Base-by-base conservation (phyloP, 164 flowering plant genomes). In the Saururus chinensis region DNA sequence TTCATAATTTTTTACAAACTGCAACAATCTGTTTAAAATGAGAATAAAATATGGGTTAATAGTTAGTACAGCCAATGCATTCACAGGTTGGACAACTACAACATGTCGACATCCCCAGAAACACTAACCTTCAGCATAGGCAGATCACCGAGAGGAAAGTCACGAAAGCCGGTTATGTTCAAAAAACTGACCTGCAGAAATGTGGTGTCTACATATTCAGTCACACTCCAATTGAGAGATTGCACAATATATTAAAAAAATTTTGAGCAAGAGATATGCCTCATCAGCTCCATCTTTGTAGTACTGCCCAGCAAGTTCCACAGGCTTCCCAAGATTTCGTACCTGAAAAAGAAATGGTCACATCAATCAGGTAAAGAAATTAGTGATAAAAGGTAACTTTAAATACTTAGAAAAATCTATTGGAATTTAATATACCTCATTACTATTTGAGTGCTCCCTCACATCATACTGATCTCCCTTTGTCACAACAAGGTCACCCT, bases 401-500 rank as follows among this genome's bases (percentile, higher is more conserved):
- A 58, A 17, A 58, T 3, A 14, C 9, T 16, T 17, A 58, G 60
- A 40, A 30, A 17, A 58, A 37, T 53, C 12, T 45, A 17, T 45
- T 45, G 49, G 2, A 30, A 23, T 19, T 16, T 23, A 55, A 55
- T 40, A 23, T 78, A 93, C 99, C 99, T 88, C 96, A 73, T 90
- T 85, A 74, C 85, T 89, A 66, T 81, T 60, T 61, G 97, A 82
- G 48, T 90, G 79, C 74, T 93, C 97, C 71, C 99, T 84, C 56
- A 93, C 99, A 77, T 90, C 95, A 76, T 93, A 93, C 59, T 93
- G 99, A 64, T 93, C 97, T 61, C 99, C 97, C 79, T 93, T 90
- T 59, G 97, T 88, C 56, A 90, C 99, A 68, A 93, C 92, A 78
- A 93, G 99, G 75, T 90, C 97, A 35, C 97, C 97, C 51, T 80